Percentiles rank a stretch among this genome's conserved stretches.
Conservation (phyloP, 441 rosid species). For the Populus trichocarpa region DNA sequence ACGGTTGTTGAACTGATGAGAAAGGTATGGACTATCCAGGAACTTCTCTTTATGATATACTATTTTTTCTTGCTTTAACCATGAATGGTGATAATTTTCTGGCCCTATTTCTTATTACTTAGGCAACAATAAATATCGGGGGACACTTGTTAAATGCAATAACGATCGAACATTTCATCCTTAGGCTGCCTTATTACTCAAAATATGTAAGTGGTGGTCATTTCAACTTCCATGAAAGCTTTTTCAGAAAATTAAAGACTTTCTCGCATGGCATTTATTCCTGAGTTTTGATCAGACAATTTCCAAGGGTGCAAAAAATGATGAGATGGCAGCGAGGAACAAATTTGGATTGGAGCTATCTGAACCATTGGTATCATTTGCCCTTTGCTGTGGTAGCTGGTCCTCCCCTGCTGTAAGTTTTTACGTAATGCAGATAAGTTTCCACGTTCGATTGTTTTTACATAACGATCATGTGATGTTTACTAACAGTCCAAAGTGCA, state of each 20-base stretch:
- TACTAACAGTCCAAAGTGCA: not conserved
- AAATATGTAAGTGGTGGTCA: conserved; percentile 48
- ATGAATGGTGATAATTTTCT: not conserved
- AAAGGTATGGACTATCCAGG: conserved; percentile 39
- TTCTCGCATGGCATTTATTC: conserved; percentile 10
- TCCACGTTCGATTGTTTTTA: not conserved
- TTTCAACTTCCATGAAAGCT: conserved; percentile 20
- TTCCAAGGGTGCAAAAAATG: conserved; percentile 47
- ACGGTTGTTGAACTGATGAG: conserved; percentile 61
- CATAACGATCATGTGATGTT: not conserved
- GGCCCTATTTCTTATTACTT: conserved; percentile 6
- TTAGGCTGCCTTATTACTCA: conserved; percentile 68
- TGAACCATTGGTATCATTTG: conserved; percentile 85
- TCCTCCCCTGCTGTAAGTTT: conserved; percentile 93
- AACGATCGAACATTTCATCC: conserved; percentile 84
- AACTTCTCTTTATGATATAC: not conserved
- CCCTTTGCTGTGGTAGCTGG: conserved; percentile 92
- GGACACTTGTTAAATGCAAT: conserved; percentile 65
- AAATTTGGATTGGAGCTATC: conserved; percentile 69
- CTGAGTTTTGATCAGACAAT: conserved; percentile 33
- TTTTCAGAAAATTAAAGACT: conserved; percentile 6
- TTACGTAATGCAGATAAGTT: not conserved
- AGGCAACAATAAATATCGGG: conserved; percentile 78
- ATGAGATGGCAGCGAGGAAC: conserved; percentile 56
- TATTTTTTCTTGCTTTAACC: not conserved